These are phyloP conservation scores for Choiromyces venosus DNA, from an alignment of 495 filamentous ascomycete genomes.

Conservation along the genomic window DNA sequence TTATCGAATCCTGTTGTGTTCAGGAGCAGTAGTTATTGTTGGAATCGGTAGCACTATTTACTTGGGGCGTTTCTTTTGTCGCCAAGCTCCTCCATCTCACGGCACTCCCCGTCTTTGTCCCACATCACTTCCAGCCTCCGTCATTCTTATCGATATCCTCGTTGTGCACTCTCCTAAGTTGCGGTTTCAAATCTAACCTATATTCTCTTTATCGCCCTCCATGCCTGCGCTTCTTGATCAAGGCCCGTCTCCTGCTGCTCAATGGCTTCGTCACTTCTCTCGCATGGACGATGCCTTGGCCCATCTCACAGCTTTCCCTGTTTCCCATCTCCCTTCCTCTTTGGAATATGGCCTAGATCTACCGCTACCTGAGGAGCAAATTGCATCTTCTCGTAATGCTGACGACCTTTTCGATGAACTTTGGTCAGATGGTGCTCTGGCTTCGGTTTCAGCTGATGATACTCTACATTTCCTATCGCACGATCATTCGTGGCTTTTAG, in stretches of 20 bases:
- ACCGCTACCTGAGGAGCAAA: slow-evolving; percentile 30
- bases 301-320: slow-evolving; percentile 50
- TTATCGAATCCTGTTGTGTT: too few relatives aligned
- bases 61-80: too few relatives aligned
- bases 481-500: slow-evolving; percentile 68
- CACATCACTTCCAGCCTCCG: too few relatives aligned
- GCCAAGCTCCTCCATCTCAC: too few relatives aligned
- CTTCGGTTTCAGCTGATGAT: slow-evolving; percentile 50
- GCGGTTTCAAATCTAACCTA: too few relatives aligned
- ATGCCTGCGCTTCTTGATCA: background rate
- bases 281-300: slow-evolving; percentile 69
- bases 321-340: slow-evolving; percentile 48
- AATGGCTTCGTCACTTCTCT: slow-evolving; percentile 64
- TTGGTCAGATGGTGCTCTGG: slow-evolving; percentile 11
- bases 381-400: slow-evolving; percentile 12
- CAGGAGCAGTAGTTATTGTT: too few relatives aligned
- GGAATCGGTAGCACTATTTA: too few relatives aligned
- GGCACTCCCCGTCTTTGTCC: too few relatives aligned
- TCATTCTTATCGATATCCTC: too few relatives aligned
- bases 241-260: background rate
- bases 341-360: slow-evolving; percentile 55
- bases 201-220: background rate
- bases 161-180: too few relatives aligned
- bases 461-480: slow-evolving; percentile 54
- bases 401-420: slow-evolving; percentile 36